These are phyloP conservation scores for Neospora caninum DNA, from an alignment of 169 alveolate genomes.

Conservation along the genomic window DNA sequence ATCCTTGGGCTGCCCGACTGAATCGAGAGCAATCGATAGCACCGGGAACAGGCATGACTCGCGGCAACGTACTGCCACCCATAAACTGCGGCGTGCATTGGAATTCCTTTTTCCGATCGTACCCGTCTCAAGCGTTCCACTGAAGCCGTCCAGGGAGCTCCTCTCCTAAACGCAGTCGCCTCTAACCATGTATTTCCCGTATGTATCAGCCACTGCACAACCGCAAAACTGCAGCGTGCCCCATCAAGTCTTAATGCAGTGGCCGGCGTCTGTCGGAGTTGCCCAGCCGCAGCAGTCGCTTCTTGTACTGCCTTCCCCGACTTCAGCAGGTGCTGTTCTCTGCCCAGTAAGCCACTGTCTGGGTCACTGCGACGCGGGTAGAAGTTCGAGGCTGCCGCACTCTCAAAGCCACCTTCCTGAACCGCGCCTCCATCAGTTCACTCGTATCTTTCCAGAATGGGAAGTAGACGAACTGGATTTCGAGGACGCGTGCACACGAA, in stretches of 20 bases:
- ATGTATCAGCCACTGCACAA: neutral
- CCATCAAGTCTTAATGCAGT: neutral
- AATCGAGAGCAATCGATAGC: too few species aligned
- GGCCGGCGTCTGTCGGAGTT: neutral
- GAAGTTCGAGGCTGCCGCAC: neutral
- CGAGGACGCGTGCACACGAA: slow-evolving; percentile 12
- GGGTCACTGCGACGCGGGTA: neutral
- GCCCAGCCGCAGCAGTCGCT: neutral
- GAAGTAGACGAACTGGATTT: slow-evolving; percentile 20
- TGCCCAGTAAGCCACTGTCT: neutral
- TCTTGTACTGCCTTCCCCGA: neutral
- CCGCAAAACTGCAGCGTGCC: neutral
- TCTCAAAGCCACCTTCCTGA: neutral
- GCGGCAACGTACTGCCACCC: too few species aligned
- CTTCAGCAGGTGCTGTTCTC: neutral
- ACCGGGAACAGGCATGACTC: too few species aligned
- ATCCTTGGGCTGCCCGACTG: too few species aligned
- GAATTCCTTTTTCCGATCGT: too few species aligned
- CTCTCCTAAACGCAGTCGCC: neutral
- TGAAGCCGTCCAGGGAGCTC: too few species aligned
- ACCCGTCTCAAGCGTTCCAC: too few species aligned
- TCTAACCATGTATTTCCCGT: neutral
- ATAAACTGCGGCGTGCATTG: too few species aligned
- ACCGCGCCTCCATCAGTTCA: neutral
- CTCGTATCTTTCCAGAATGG: neutral